These are phyloP conservation scores for Ustilago curta DNA, from an alignment of 1,284 basidiomycete species.

Conservation along the genomic window DNA sequence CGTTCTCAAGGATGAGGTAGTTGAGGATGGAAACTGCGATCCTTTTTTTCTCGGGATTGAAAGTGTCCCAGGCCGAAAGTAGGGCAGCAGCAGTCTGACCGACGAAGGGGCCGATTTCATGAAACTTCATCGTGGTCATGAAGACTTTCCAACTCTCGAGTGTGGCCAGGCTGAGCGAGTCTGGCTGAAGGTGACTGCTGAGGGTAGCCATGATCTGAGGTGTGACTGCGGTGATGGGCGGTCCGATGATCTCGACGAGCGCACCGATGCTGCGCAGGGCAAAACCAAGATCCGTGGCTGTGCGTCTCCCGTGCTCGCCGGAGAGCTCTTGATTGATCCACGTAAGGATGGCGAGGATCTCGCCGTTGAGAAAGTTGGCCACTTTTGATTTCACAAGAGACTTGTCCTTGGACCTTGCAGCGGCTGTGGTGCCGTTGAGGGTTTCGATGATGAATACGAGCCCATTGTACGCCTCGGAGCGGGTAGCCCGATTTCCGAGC, in stretches of 20 bases:
- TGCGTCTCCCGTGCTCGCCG: constrained; percentile 59
- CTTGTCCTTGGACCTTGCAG: constrained; percentile 20
- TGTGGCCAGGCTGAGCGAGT: constrained; percentile 81
- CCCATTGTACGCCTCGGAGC: constrained; percentile 51
- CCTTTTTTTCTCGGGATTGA: constrained; percentile 74
- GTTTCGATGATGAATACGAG: constrained; percentile 59
- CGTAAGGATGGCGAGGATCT: constrained; percentile 64
- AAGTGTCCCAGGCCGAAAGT: constrained; percentile 80
- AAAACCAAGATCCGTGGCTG: constrained; percentile 54
- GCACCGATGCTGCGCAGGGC: constrained; percentile 78
- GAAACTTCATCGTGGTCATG: constrained; percentile 77
- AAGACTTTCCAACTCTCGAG: constrained; percentile 86
- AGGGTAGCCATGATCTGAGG: constrained; percentile 88
- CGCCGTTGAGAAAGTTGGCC: constrained; percentile 53
- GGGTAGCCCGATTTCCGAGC: constrained; percentile 56
- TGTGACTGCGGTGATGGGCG: constrained; percentile 55
- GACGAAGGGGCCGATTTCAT: constrained; percentile 85
- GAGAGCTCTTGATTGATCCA: constrained; percentile 67
- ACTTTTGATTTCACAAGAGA: constrained; percentile 33
- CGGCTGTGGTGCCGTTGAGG: constrained; percentile 27
- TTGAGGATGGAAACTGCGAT: constrained; percentile 77
- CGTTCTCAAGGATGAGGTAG: constrained; percentile 78
- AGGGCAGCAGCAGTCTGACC: constrained; percentile 89
- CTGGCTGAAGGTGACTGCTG: constrained; percentile 83
- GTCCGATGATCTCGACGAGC: constrained; percentile 79